Conservation (phyloP, 2,329 filamentous ascomycete genomes). For the Neurospora crassa region DNA sequence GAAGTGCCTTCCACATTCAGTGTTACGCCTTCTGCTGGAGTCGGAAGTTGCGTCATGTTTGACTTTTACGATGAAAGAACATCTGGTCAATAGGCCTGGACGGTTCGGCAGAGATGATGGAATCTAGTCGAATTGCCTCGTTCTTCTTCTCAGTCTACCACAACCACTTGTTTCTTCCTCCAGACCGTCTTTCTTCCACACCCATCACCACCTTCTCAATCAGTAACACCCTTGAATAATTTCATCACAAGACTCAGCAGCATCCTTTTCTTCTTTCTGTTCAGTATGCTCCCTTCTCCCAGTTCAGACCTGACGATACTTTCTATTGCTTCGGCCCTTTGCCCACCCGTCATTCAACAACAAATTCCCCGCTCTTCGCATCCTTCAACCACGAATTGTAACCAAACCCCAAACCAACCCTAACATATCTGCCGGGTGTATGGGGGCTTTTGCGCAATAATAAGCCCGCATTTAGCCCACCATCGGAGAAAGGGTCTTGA, state of each 20-base stretch:
- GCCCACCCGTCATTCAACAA: not conserved
- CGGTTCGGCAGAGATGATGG: not conserved
- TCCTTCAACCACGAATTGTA: fast-evolving
- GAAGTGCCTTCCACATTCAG: not conserved
- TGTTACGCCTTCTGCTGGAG: not conserved
- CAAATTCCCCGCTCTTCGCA: not conserved
- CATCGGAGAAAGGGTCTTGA: no score
- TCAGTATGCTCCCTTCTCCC: no score
- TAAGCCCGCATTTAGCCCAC: no score
- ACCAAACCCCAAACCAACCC: not conserved
- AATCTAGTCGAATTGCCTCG: not conserved
- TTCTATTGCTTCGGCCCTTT: no score
- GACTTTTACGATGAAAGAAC: not conserved
- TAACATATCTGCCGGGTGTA: not conserved
- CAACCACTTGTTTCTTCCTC: not conserved
- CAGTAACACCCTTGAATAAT: no score
- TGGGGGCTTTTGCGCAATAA: not conserved
- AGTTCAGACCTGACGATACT: no score
- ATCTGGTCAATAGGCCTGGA: not conserved
- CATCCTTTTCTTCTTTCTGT: no score
- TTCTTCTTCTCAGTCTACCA: not conserved
- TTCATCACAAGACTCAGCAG: no score
- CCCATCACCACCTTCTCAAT: no score
- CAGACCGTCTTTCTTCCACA: not conserved
- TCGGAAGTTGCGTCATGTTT: not conserved